Conservation (phyloP, 768 basidiomycete genomes). For the Roridomyces roridus region DNA sequence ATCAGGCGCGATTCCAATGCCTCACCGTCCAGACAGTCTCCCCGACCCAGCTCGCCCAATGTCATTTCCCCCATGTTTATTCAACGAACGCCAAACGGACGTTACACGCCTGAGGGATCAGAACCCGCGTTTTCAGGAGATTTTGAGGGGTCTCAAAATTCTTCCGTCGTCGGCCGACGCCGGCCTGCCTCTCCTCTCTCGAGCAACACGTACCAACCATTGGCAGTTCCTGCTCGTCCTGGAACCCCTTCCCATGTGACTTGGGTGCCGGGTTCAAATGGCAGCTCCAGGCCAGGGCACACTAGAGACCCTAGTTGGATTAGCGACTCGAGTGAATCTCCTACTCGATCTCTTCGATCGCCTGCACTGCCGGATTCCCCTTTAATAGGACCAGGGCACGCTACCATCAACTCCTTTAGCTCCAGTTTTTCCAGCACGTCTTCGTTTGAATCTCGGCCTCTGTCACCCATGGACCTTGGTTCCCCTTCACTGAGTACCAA, state of each 20-base stretch:
- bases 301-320: constrained; percentile 67
- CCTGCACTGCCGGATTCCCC: constrained; percentile 69
- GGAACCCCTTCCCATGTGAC: constrained; percentile 75
- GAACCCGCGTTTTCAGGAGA: constrained; percentile 45
- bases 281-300: constrained; percentile 44
- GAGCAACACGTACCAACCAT: constrained; percentile 62
- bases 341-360: constrained; percentile 57
- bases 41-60: constrained; percentile 56
- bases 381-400: constrained; percentile 45
- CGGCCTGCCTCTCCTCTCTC: constrained; percentile 79
- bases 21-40: constrained; percentile 50
- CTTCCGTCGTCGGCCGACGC: constrained; percentile 60
- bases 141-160: constrained; percentile 52
- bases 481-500: constrained; percentile 49
- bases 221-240: constrained; percentile 68
- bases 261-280: constrained; percentile 57
- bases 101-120: constrained; percentile 63
- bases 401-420: constrained; percentile 35
- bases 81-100: constrained; percentile 67
- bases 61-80: constrained; percentile 55
- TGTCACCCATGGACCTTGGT: constrained; percentile 56
- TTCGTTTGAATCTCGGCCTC: constrained; percentile 41
- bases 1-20: constrained; percentile 63
- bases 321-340: constrained; percentile 46
- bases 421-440: constrained; percentile 33